Evolutionary conservation across 1,284 basidiomycete genomes (phyloP).

Genomic region (Schizopora paradoxa): DNA sequence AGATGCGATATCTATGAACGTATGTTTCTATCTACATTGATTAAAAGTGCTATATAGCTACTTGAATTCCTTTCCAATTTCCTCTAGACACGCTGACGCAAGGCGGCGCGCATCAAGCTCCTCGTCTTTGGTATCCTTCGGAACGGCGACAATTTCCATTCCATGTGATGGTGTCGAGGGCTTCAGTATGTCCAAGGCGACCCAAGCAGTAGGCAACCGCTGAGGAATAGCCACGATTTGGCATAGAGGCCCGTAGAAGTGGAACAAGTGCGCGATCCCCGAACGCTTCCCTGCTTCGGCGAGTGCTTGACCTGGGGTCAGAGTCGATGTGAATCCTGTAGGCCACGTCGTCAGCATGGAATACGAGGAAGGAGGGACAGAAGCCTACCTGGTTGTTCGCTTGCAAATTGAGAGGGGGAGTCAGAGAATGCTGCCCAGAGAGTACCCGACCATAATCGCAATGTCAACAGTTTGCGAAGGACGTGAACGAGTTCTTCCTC

Average conservation of each 20-base stretch:
- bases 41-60: too few species aligned
- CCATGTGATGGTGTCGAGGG: conserved; percentile 13
- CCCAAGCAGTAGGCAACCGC: conserved; percentile 65
- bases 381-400: conserved; percentile 48
- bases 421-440: conserved; percentile 71
- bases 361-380: conserved; percentile 4
- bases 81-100: conserved; percentile 64
- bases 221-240: conserved; percentile 70
- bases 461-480: conserved; percentile 65
- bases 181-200: conserved; percentile 28
- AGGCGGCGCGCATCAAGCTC: conserved; percentile 64
- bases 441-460: conserved; percentile 67
- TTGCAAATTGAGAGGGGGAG: conserved; percentile 48
- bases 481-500: conserved; percentile 90
- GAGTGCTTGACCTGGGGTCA: conserved; percentile 47
- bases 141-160: conserved; percentile 14
- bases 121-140: conserved; percentile 30
- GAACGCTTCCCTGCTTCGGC: conserved; percentile 69
- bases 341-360: conserved; percentile 9
- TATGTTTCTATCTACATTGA: too few species aligned
- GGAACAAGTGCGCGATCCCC: conserved; percentile 75
- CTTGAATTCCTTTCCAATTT: conserved; percentile 73
- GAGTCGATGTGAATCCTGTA: conserved; percentile 40
- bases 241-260: conserved; percentile 74
- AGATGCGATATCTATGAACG: too few species aligned